Base-by-base conservation (phyloP, 2,329 filamentous ascomycete genomes). In the Ploettnerulaceae sp. region DNA sequence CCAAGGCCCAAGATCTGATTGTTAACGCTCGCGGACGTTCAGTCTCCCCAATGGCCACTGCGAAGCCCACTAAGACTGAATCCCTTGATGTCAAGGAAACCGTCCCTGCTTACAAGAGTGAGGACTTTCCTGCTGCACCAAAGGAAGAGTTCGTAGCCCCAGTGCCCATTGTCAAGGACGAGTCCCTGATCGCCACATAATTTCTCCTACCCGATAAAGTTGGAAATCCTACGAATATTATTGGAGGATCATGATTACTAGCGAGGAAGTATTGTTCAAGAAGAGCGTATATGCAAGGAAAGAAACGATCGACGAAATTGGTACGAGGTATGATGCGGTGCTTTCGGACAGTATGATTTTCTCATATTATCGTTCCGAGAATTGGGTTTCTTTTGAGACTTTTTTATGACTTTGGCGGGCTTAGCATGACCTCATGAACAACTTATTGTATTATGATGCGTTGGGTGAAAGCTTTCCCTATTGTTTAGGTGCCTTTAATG, bases 1-100 rank as follows among this genome's bases (percentile, higher is more conserved):
- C 74, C 63, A 84, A 84, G 74, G 80, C 82, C 46, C 80, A 83
- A 68, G 71, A 77, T 57, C 70, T 83, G 63, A 72, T 84, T 56
- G 72, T 74, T 48, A 73, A 74, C 57, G 60, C 58, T 24, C 57
- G 61, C 37, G 55, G 52, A 38, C 57, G 60, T 42, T 62, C 59
- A 9, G 40, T 43, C 11, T 64, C 62, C 3, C 61, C 61, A 39
- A 43, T 47, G 7, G 50, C 51, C 12, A 51, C 52, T 17, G 43
- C 48, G 20, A 58, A 57, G 38, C 48, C 57, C 29, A 44, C 46
- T n/a, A 56, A 53, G 48, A 54, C 51, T 20, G 59, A 57, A 49
- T 29, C 37, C 29, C 24, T 44, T 26, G 11, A 40, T 21, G 37
- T 28, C 12, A 55, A 58, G 51, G 53, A 55, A 42, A 54, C 47